A percentile compares a stretch with the other conserved stretches of the same genome.
These are phyloP conservation scores for Imleria badia DNA, from an alignment of 768 basidiomycete species.

Conservation along the genomic window DNA sequence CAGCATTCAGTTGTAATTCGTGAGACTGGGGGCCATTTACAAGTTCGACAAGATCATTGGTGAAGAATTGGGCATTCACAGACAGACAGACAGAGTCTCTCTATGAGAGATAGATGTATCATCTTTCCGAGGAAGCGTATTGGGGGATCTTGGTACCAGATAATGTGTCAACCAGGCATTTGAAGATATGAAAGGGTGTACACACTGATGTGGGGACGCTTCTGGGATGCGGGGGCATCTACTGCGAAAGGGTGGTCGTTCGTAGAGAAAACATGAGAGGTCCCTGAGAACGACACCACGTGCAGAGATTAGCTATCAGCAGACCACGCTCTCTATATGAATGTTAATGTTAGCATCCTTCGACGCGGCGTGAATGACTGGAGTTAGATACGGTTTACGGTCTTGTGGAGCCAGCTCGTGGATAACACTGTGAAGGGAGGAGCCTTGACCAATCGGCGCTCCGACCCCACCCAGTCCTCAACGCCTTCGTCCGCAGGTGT, in stretches of 20 bases:
- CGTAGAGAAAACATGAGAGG: neutral
- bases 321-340: neutral
- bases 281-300: neutral
- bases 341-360: neutral
- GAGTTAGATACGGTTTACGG: neutral
- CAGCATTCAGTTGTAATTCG: neutral
- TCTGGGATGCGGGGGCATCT: neutral
- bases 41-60: neutral
- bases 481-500: neutral
- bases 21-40: neutral
- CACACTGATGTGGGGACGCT: neutral
- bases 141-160: neutral
- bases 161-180: neutral
- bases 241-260: neutral
- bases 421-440: neutral
- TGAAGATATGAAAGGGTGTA: neutral
- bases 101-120: neutral
- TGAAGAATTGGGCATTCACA: too few species aligned
- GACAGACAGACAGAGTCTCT: neutral
- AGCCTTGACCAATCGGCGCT: neutral
- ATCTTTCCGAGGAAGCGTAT: neutral
- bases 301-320: neutral
- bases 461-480: neutral
- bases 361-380: neutral
- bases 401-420: neutral